Percentiles rank a stretch among this genome's conserved stretches.
These are phyloP conservation scores for Anastatica hierochuntica DNA, from an alignment of 345 rosid genomes.

Conservation along the genomic window DNA sequence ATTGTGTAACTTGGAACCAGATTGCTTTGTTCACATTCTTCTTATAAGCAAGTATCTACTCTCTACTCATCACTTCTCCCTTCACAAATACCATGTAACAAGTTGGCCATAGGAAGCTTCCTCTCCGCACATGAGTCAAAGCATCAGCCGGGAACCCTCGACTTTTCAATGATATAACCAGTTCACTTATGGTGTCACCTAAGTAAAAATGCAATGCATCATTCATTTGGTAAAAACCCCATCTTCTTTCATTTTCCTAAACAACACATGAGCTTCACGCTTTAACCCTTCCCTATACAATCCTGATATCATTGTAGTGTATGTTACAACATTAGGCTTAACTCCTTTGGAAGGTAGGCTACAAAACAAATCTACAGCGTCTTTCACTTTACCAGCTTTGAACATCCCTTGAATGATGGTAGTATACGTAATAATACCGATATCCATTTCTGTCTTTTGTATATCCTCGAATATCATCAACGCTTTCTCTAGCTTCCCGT, in stretches of 20 bases:
- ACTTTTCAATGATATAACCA: not conserved
- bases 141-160: too few species aligned
- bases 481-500: constrained; percentile 16
- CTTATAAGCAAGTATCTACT: too few species aligned
- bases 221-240: not conserved
- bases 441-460: constrained; percentile 7
- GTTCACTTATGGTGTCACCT: not conserved
- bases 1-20: too few species aligned
- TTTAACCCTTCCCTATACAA: constrained; percentile 17
- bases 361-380: constrained; percentile 11
- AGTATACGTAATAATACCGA: constrained; percentile 10
- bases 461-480: constrained; percentile 16
- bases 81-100: not conserved
- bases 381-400: constrained; percentile 18
- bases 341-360: constrained; percentile 19
- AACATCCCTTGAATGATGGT: constrained; percentile 20
- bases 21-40: too few species aligned
- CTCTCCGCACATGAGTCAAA: too few species aligned
- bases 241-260: constrained; percentile 21
- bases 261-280: constrained; percentile 18
- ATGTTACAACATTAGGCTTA: constrained; percentile 19
- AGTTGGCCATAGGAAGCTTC: not conserved
- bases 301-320: constrained; percentile 18
- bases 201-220: too few species aligned
- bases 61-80: not conserved